Evolutionary conservation across 2,329 filamentous ascomycete species (phyloP).

Genomic region (Fusarium circinatum): DNA sequence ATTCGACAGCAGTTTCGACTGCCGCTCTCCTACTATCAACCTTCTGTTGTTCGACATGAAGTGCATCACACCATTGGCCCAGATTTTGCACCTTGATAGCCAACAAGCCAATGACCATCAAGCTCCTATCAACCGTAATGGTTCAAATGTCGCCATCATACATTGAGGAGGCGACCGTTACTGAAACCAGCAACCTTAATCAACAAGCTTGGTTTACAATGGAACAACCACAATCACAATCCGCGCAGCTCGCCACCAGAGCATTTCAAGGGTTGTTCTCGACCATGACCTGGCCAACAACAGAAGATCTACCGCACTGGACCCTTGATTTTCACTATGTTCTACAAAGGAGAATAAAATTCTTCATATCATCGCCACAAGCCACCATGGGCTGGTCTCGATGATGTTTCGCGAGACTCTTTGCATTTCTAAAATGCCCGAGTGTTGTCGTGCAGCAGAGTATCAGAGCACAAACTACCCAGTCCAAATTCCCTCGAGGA

Average conservation of each 20-base stretch:
- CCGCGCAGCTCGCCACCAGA: conserved; percentile 31
- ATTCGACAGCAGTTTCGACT: conserved; percentile 19
- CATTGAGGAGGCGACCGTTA: conserved; percentile 39
- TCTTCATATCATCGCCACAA: conserved; percentile 29
- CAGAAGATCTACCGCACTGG: conserved; percentile 30
- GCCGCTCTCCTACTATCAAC: conserved; percentile 10
- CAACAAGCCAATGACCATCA: conserved; percentile 32
- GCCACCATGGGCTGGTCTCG: neutral
- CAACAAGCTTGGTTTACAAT: conserved; percentile 12
- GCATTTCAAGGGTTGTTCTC: neutral
- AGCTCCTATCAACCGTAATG: conserved; percentile 22
- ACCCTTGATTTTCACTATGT: conserved; percentile 20
- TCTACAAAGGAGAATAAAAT: conserved; percentile 11
- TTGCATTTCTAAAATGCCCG: neutral
- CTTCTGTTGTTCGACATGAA: conserved; percentile 18
- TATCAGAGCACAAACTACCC: neutral
- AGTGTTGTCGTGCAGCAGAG: neutral
- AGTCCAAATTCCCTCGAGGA: conserved; percentile 18
- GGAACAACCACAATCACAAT: conserved; percentile 16
- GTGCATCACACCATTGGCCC: conserved; percentile 35
- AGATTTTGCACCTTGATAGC: conserved; percentile 29
- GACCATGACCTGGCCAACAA: conserved; percentile 20
- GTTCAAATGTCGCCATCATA: conserved; percentile 22
- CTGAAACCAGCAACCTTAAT: conserved; percentile 11
- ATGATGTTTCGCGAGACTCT: neutral